Evolutionary conservation across 1,139 yeast genomes (phyloP).

Genomic region (Magnusiomyces sp.): DNA sequence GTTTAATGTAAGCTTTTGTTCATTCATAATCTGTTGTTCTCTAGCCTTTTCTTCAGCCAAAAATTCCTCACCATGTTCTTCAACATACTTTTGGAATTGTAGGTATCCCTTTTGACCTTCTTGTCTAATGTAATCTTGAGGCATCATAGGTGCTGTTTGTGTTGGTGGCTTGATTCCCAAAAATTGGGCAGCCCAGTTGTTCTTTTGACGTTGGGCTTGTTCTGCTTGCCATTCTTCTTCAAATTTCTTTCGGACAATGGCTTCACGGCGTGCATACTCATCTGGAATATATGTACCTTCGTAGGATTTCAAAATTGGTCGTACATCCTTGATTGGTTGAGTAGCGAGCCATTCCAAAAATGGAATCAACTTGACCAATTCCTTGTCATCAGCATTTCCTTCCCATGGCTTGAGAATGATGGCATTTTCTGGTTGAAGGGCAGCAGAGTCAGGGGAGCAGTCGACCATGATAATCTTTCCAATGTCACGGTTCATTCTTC

Average conservation of each 20-base stretch:
- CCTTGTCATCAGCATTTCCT: conserved; percentile 72
- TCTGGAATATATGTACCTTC: conserved; percentile 56
- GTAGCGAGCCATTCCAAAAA: conserved; percentile 92
- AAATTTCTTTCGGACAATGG: conserved; percentile 61
- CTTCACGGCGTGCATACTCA: conserved; percentile 76
- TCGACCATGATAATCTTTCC: conserved; percentile 75
- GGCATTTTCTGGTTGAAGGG: conserved; percentile 88
- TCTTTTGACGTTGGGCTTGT: conserved; percentile 29
- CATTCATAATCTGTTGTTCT: conserved; percentile 73
- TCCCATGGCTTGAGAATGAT: conserved; percentile 78
- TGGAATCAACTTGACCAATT: conserved; percentile 72
- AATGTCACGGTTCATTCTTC: conserved; percentile 83
- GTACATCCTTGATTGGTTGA: conserved; percentile 80
- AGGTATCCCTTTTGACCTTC: conserved; percentile 88
- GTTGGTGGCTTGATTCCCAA: conserved; percentile 53
- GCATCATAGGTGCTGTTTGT: conserved; percentile 67
- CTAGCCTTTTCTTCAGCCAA: conserved; percentile 67
- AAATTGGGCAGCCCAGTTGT: conserved; percentile 50
- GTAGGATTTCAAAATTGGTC: conserved; percentile 76
- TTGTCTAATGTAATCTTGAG: conserved; percentile 82
- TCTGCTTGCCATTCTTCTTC: conserved; percentile 53
- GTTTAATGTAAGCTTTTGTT: conserved; percentile 68
- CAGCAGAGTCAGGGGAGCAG: conserved; percentile 60
- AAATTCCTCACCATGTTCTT: conserved; percentile 84
- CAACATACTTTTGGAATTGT: conserved; percentile 70